phyloP scores from a whole-genome alignment of 2,329 filamentous ascomycete genomes.

The Ophiostoma angusticollis region DNA sequence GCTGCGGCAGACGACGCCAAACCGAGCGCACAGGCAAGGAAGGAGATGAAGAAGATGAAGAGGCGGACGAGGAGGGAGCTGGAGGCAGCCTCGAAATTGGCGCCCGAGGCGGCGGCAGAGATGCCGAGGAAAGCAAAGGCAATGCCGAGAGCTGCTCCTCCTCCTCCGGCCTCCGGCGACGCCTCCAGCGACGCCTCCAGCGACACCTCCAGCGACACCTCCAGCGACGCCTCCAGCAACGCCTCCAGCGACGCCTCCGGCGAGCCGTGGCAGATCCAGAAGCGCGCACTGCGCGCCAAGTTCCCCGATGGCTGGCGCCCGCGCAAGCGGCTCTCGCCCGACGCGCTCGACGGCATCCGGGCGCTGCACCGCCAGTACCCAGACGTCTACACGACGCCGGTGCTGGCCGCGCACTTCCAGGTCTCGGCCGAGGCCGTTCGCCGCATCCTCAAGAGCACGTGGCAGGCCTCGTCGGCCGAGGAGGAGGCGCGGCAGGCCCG shows the following conservation, averaged over 20 bases:
- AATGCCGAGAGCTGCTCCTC: background rate
- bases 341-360: conserved; percentile 81
- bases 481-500: conserved; percentile 44
- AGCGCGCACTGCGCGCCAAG: conserved; percentile 60
- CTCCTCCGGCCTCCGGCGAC: background rate
- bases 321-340: conserved; percentile 76
- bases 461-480: conserved; percentile 47
- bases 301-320: conserved; percentile 75
- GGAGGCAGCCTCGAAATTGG: background rate
- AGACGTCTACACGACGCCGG: conserved; percentile 58
- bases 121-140: background rate
- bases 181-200: background rate
- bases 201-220: background rate
- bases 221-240: background rate
- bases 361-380: conserved; percentile 69
- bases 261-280: conserved; percentile 60
- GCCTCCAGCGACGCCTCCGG: background rate
- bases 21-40: background rate
- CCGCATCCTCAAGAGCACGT: conserved; percentile 71
- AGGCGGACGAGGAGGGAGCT: background rate
- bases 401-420: conserved; percentile 66
- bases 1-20: background rate
- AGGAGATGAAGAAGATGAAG: background rate
- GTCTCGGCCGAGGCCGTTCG: conserved; percentile 80
- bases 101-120: background rate